These are phyloP conservation scores for Diaporthe helianthi DNA, from an alignment of 2,329 filamentous ascomycete genomes.

Conservation along the genomic window DNA sequence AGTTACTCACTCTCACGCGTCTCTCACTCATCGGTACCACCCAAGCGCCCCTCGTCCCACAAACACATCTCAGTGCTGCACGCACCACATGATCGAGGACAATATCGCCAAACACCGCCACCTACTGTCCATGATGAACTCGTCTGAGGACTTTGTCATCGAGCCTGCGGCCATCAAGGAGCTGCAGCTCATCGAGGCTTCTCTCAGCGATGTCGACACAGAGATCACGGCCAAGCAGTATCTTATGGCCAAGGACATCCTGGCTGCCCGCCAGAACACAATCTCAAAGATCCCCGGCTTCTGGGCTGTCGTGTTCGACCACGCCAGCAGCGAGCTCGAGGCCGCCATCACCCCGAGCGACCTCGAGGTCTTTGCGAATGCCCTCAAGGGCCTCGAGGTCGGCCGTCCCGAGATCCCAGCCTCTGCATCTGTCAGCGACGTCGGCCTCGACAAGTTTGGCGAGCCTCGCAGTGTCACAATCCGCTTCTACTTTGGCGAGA, in stretches of 20 bases:
- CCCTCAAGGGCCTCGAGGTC: conserved; percentile 64
- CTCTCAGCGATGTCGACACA: conserved; percentile 43
- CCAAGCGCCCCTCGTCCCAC: background rate
- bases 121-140: conserved; percentile 33
- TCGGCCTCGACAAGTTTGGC: conserved; percentile 49
- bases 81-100: conserved; percentile 10
- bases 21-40: background rate
- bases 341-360: conserved; percentile 68
- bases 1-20: background rate
- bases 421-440: conserved; percentile 41
- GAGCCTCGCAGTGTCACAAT: conserved; percentile 69
- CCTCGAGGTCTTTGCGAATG: conserved; percentile 61
- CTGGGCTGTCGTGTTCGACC: conserved; percentile 73
- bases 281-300: conserved; percentile 68
- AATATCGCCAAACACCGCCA: conserved; percentile 42
- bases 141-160: conserved; percentile 40
- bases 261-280: conserved; percentile 64
- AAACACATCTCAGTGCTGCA: background rate
- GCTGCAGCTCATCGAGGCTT: conserved; percentile 43
- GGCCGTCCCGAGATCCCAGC: conserved; percentile 49
- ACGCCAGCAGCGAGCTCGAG: conserved; percentile 63
- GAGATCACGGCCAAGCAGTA: conserved; percentile 45
- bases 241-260: conserved; percentile 47
- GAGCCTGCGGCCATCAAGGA: conserved; percentile 44
- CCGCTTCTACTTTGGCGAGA: conserved; percentile 61